Evolutionary conservation across 129 eudicot genomes (phyloP), one percentile per base, ranked within the genome.

Genomic region (Cynara cardunculus): DNA sequence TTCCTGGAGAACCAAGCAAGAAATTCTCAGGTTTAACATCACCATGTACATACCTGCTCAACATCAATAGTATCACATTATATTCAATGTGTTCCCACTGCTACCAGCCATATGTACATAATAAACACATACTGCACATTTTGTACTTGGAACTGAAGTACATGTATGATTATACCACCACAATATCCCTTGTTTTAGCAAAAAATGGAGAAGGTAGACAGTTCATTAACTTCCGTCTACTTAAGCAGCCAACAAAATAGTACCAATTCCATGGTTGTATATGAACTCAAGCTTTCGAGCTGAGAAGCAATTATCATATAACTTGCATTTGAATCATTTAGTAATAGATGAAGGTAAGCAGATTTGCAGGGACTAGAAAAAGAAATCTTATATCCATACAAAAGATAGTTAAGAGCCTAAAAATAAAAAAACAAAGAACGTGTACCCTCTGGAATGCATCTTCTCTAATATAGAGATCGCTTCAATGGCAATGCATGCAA

Each of bases 1-100:
- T 91, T 78, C 97, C 97, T 0, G 98, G 91, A 16, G 93, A 79
- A 75, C 98, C 98, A 72, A 94, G 97, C 91, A 94, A 86, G 81
- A 94, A 94, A 72, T 94, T 94, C 80, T 94, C 98, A 0, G 97
- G 98, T 78, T 94, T 94, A 8, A 94, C 95, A 84, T 94, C 98
- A 53, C 98, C 98, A 74, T 91, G 98, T 80, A 94, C 98, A 71
- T 91, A 94, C 66, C 98, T 94, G 85, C 82, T 81, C 24, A 79
- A 68, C 44, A 59, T 26, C 70, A 71, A 53, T 70, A 21, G 32
- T 5, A 65, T 59, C 21, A 37, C 65, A 39, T 27, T 25, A 81
- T 37, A 6, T 11, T 72, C 32, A 44, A 35, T 3, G 10, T 26
- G 18, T 39, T 39, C 46, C 46, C 46, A 39, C 46, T 39, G 46